Conservation (phyloP, 1,284 basidiomycete species). For the Inonotus obliquus region DNA sequence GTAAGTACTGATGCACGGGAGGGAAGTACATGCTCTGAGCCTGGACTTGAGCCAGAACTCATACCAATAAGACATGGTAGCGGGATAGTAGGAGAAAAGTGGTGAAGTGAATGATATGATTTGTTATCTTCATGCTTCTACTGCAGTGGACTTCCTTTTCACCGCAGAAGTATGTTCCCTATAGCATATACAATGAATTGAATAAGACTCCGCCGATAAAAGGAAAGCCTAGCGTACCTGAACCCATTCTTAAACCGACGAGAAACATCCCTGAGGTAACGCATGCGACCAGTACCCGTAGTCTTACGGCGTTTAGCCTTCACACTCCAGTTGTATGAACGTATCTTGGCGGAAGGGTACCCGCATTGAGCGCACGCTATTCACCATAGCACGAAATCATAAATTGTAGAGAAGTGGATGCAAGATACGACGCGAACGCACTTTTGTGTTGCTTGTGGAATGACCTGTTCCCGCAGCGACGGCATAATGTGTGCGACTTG, state of each 20-base stretch:
- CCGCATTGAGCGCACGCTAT: slow-evolving; percentile 93
- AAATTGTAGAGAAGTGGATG: background rate
- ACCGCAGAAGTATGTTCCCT: slow-evolving; percentile 80
- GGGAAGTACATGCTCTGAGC: background rate
- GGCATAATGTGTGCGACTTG: slow-evolving; percentile 97
- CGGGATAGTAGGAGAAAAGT: background rate
- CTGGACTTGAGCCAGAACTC: background rate
- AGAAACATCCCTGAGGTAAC: slow-evolving; percentile 87
- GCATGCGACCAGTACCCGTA: slow-evolving; percentile 96
- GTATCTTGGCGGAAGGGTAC: slow-evolving; percentile 92
- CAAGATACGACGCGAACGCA: slow-evolving; percentile 38
- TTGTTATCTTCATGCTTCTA: slow-evolving; percentile 45
- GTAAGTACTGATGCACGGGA: background rate
- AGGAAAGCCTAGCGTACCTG: slow-evolving; percentile 47
- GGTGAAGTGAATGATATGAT: background rate
- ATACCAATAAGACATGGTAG: background rate
- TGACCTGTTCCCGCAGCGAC: slow-evolving; percentile 87
- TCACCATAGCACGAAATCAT: background rate
- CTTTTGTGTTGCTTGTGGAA: slow-evolving; percentile 99
- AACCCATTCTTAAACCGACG: slow-evolving; percentile 98
- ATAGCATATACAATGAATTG: slow-evolving; percentile 20
- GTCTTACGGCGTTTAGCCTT: slow-evolving; percentile 99
- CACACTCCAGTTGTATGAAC: slow-evolving; percentile 96
- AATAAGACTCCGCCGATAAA: background rate
- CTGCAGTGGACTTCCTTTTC: slow-evolving; percentile 48